phyloP scores from a whole-genome alignment of 495 filamentous ascomycete genomes.

The Talaromyces borbonicus region DNA sequence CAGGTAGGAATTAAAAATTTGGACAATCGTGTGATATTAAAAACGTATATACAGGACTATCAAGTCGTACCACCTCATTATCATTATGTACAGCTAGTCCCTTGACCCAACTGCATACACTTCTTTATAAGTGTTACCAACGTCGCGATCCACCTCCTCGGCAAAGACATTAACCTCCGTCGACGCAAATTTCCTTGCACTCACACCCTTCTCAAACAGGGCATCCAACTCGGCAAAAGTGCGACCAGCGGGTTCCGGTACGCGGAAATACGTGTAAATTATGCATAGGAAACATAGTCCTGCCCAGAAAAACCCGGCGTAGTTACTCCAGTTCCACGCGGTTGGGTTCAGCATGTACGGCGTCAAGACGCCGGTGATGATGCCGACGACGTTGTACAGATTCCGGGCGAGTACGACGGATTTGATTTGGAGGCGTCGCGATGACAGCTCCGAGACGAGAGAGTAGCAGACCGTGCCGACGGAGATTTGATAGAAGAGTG shows the following conservation, averaged over 20 bases:
- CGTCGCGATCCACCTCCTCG: constrained; percentile 42
- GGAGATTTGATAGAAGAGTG: constrained; percentile 62
- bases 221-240: constrained; percentile 67
- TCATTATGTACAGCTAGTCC: background rate
- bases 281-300: constrained; percentile 64
- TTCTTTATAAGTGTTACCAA: constrained; percentile 20
- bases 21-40: no score
- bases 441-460: constrained; percentile 64
- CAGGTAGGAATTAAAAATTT: no score
- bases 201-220: constrained; percentile 55
- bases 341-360: constrained; percentile 68
- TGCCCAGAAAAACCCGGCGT: constrained; percentile 76
- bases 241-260: constrained; percentile 61
- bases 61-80: no score
- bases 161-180: constrained; percentile 60
- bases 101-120: no score
- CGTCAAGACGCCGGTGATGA: constrained; percentile 59
- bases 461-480: constrained; percentile 76
- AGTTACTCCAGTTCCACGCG: constrained; percentile 68
- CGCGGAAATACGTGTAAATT: constrained; percentile 64
- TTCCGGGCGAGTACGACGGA: constrained; percentile 63
- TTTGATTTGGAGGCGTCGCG: constrained; percentile 66
- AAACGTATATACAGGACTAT: no score
- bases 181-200: constrained; percentile 56
- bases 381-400: constrained; percentile 62